Evolutionary conservation across 257 asterid species (phyloP).

Genomic region (Ilex asprella): DNA sequence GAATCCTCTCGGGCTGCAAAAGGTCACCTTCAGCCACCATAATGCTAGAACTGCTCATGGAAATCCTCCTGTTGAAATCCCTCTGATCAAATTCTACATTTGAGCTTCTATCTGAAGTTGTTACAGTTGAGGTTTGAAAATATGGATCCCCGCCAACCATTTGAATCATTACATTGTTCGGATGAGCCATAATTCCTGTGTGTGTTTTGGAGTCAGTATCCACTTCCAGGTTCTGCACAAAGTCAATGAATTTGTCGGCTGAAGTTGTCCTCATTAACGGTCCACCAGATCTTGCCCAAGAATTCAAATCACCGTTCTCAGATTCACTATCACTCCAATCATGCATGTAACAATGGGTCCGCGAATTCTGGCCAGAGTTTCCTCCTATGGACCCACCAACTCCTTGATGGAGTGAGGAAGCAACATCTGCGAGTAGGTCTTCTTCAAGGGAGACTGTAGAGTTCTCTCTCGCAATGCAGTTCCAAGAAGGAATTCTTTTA

Average conservation of each 20-base stretch:
- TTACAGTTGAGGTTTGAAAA: conserved; percentile 30
- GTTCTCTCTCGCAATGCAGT: conserved; percentile 73
- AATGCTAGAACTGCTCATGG: conserved; percentile 35
- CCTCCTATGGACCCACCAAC: conserved; percentile 7
- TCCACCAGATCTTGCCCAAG: conserved; percentile 97
- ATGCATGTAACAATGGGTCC: conserved; percentile 26
- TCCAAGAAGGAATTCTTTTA: conserved; percentile 89
- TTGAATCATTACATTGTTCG: conserved; percentile 21
- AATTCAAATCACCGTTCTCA: conserved; percentile 47
- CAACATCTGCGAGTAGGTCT: conserved; percentile 41
- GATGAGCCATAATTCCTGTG: conserved; percentile 20
- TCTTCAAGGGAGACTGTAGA: conserved; percentile 92
- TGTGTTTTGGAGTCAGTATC: conserved; percentile 21
- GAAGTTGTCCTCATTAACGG: conserved; percentile 96
- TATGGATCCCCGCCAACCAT: conserved; percentile 24
- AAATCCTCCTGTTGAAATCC: conserved; percentile 23
- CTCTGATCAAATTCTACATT: conserved; percentile 50
- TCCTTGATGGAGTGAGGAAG: conserved; percentile 46
- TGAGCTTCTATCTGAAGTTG: conserved; percentile 41
- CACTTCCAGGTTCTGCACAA: conserved; percentile 54
- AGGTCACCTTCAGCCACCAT: conserved; percentile 73
- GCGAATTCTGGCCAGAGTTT: conserved; percentile 28
- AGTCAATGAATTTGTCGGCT: conserved; percentile 72
- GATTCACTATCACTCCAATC: conserved; percentile 90
- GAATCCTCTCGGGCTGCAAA: conserved; percentile 72